Base-by-base conservation (phyloP, 345 rosid genomes). In the Cochlearia excelsa region DNA sequence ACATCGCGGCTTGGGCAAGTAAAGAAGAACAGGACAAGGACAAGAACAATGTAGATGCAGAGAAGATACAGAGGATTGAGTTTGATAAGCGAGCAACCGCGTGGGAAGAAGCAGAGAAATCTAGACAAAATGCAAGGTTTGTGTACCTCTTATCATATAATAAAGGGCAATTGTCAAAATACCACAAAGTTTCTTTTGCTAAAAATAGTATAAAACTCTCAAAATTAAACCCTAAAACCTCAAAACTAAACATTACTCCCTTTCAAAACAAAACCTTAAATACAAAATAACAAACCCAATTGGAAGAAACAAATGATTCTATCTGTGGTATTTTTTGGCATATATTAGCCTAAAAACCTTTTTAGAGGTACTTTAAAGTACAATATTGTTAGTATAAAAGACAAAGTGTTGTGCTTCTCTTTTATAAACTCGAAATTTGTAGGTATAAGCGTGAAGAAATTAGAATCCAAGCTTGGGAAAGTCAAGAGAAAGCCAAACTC, bases 71-170 rank as follows among this genome's bases (percentile, higher is more conserved):
- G 67, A 51, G 67, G 65, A 41, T 69, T 74, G 77, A 68, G 68
- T 66, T 78, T 52, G 90, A 81, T 66, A 71, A 73, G 42, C 88
- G 96, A 65, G 96, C 98, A 4, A 63, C 55, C 5, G 83, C 86
- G 2, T 91, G 98, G 98, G 98, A 91, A 73, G 98, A 87, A 52
- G 95, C 84, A 4, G 98, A 87, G 77, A 91, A 85, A 68, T 85
- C 95, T 9, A 91, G 85, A 61, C 84, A 79, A 54, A 74, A 72
- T 65, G 95, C 98, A 63, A 91, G 98, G 98, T 91, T 0, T 51
- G 71, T 70, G 48, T 35, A 30, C 69, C 69, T 9, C 41, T 47
- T 16, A 16, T 16, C 23, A 16, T 16, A 16, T 16, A 16, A 16
- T 16, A 16, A 16, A 16, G 23, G 23, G 23, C 23, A 16, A 16